A percentile compares a stretch with the other conserved stretches of the same genome.
Evolutionary conservation across 2,329 filamentous ascomycete species (phyloP).

Genomic region (Aspergillus sp.): DNA sequence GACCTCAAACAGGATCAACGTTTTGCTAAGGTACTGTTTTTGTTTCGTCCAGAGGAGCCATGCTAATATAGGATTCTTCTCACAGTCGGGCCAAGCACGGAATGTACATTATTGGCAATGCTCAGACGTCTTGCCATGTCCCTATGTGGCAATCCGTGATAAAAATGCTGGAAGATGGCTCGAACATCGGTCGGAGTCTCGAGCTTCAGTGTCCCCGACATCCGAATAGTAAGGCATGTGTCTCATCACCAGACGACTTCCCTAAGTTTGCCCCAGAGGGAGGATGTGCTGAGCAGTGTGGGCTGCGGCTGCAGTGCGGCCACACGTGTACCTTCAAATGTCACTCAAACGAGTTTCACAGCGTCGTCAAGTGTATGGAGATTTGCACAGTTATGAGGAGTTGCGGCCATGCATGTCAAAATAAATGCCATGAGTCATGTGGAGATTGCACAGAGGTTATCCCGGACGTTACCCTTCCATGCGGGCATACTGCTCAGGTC

Average conservation of each 20-base stretch:
- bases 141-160: slow-evolving; percentile 15
- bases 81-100: slow-evolving; percentile 17
- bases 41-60: neutral
- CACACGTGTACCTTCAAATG: slow-evolving; percentile 16
- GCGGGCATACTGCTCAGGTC: slow-evolving; percentile 8
- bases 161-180: neutral
- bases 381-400: slow-evolving; percentile 1
- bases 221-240: neutral
- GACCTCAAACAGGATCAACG: slow-evolving; percentile 10
- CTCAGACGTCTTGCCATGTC: slow-evolving; percentile 9
- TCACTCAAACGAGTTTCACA: slow-evolving; percentile 11
- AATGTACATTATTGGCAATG: slow-evolving; percentile 19
- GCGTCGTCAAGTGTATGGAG: slow-evolving; percentile 9
- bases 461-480: slow-evolving; percentile 1
- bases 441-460: slow-evolving; percentile 1
- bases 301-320: neutral
- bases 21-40: neutral
- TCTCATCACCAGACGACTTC: neutral
- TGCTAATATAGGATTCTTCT: neutral
- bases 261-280: neutral
- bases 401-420: slow-evolving; percentile 15
- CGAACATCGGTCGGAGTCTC: slow-evolving; percentile 5
- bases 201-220: slow-evolving; percentile 14
- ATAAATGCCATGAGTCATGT: slow-evolving; percentile 12
- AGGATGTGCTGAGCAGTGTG: slow-evolving; percentile 2